Evolutionary conservation across 1,284 basidiomycete genomes (phyloP).

Genomic region (Coniferiporia sulphurascens): DNA sequence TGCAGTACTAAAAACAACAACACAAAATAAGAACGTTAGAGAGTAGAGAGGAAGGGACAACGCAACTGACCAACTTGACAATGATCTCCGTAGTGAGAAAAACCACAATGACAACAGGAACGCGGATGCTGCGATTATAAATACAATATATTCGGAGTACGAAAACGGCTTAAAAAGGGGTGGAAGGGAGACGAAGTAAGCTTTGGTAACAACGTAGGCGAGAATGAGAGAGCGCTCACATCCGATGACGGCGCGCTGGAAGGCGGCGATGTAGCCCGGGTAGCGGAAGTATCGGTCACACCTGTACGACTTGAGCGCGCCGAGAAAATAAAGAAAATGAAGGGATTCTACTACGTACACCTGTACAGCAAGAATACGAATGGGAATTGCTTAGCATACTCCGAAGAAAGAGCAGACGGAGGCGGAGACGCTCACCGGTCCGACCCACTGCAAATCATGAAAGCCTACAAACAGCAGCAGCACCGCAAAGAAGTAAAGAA

Average conservation of each 20-base stretch:
- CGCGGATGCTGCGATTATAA: neutral
- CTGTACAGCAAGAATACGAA: neutral
- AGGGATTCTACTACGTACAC: neutral
- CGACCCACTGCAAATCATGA: neutral
- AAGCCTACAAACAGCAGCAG: neutral
- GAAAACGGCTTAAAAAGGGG: neutral
- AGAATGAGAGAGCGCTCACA: neutral
- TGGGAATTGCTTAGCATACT: too few species aligned
- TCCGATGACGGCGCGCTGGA: constrained; percentile 4
- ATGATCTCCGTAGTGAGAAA: neutral
- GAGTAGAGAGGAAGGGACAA: too few species aligned
- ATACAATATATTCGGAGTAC: neutral
- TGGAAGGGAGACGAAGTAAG: neutral
- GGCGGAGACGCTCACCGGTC: neutral
- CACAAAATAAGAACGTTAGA: too few species aligned
- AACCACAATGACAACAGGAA: neutral
- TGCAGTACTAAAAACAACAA: neutral
- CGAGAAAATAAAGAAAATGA: too few species aligned
- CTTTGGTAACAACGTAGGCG: too few species aligned
- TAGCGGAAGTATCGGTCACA: neutral
- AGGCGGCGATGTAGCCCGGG: neutral
- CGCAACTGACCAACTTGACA: neutral
- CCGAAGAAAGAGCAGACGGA: neutral
- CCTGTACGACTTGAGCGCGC: neutral
- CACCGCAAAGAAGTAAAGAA: too few species aligned